Conservation (phyloP, 306 rosid genomes). For the Potentilla sterilis region DNA sequence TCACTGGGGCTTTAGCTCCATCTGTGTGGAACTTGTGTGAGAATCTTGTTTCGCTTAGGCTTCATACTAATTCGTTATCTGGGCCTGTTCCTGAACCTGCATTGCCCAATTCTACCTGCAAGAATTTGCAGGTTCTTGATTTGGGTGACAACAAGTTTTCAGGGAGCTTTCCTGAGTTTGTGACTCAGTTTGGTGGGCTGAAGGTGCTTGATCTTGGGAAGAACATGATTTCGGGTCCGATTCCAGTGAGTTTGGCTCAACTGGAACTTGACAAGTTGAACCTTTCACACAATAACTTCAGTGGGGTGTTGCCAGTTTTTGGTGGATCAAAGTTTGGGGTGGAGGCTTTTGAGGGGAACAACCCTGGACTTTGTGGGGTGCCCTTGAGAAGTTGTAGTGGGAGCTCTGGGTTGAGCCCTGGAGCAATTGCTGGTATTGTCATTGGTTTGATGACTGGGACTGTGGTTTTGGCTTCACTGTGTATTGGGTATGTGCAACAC, state of each 20-base stretch:
- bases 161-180: conserved; percentile 76
- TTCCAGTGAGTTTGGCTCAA: conserved; percentile 51
- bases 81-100: conserved; percentile 79
- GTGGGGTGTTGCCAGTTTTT: conserved; percentile 75
- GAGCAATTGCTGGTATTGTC: conserved; percentile 93
- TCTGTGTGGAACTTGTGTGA: conserved; percentile 91
- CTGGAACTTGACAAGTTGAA: conserved; percentile 72
- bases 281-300: conserved; percentile 86
- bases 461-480: conserved; percentile 80
- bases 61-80: conserved; percentile 58
- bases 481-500: conserved; percentile 83
- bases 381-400: conserved; percentile 71
- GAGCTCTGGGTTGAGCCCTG: conserved; percentile 67
- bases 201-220: conserved; percentile 72
- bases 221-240: conserved; percentile 58
- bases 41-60: conserved; percentile 58
- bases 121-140: conserved; percentile 60
- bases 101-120: conserved; percentile 74
- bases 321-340: conserved; percentile 58
- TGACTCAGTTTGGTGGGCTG: conserved; percentile 55
- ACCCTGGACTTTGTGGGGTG: conserved; percentile 72
- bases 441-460: conserved; percentile 86
- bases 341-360: conserved; percentile 82
- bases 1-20: conserved; percentile 61
- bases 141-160: conserved; percentile 70